Conservation (phyloP, 2,329 filamentous ascomycete species). For the Penicillium sp. region DNA sequence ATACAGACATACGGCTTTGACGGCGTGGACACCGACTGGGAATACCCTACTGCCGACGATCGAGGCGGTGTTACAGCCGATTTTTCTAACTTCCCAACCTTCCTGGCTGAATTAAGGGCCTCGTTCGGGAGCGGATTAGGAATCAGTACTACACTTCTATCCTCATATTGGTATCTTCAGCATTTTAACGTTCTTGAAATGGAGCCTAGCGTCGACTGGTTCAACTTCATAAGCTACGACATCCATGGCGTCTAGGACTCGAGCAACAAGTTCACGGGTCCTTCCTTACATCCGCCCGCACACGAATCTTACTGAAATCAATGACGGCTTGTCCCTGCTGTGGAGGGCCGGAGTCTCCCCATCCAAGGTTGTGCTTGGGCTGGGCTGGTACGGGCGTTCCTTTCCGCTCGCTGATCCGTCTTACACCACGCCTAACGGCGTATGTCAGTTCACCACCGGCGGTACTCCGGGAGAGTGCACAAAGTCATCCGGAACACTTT, state of each 20-base stretch:
- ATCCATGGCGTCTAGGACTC: slow-evolving; percentile 17
- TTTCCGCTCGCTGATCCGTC: not conserved
- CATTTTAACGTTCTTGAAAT: slow-evolving; percentile 25
- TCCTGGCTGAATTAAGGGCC: not conserved
- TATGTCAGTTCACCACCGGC: not conserved
- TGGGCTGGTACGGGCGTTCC: not conserved
- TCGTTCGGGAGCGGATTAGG: not conserved
- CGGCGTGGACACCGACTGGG: not conserved
- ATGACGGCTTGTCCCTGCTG: not conserved
- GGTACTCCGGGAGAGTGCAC: not conserved
- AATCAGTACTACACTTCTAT: not conserved
- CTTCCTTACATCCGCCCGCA: not conserved
- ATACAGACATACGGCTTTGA: not conserved
- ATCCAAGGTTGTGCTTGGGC: not conserved
- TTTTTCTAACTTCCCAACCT: not conserved
- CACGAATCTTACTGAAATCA: not conserved
- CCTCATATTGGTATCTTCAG: slow-evolving; percentile 19
- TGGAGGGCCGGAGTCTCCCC: not conserved
- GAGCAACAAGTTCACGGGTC: not conserved
- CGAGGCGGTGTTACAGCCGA: not conserved
- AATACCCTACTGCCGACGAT: not conserved
- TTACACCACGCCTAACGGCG: not conserved
- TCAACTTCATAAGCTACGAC: slow-evolving; percentile 33
- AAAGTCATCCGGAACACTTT: not conserved
- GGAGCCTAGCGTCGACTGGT: slow-evolving; percentile 23